phyloP scores from a whole-genome alignment of 2,329 filamentous ascomycete species.

The Fusarium piperis region DNA sequence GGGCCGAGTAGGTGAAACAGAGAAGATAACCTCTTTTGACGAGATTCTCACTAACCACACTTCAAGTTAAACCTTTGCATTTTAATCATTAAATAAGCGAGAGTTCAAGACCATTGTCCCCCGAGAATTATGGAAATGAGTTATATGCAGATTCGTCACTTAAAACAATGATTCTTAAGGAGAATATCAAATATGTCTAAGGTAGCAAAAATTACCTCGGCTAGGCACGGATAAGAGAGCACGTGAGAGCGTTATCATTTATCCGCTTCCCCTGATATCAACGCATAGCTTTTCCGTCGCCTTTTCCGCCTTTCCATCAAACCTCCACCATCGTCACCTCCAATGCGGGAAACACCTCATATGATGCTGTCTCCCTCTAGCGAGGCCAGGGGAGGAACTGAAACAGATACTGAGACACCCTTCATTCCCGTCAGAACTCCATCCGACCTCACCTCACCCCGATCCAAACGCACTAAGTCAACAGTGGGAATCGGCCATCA shows the following conservation, averaged over 20 bases:
- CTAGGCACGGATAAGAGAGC: not conserved
- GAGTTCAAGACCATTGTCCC: no score
- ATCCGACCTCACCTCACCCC: not conserved
- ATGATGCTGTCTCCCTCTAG: not conserved
- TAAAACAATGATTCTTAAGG: no score
- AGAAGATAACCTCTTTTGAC: no score
- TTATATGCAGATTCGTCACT: no score
- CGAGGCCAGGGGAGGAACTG: not conserved
- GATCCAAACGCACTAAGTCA: not conserved
- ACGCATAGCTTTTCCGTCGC: not conserved
- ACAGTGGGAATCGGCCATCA: not conserved
- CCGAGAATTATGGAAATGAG: no score
- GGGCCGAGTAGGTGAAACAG: no score
- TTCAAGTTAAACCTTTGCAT: no score
- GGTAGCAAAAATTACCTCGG: not conserved
- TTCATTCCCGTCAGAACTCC: not conserved
- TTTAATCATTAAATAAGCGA: no score
- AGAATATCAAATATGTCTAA: not conserved
- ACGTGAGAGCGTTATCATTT: not conserved
- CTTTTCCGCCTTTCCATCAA: not conserved
- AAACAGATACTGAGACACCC: not conserved
- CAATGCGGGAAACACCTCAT: not conserved
- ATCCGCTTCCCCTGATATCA: not conserved
- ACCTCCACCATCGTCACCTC: not conserved
- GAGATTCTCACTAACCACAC: no score